Evolutionary conservation across 305 asterid species (phyloP).

Genomic region (Fraxinus velutina): DNA sequence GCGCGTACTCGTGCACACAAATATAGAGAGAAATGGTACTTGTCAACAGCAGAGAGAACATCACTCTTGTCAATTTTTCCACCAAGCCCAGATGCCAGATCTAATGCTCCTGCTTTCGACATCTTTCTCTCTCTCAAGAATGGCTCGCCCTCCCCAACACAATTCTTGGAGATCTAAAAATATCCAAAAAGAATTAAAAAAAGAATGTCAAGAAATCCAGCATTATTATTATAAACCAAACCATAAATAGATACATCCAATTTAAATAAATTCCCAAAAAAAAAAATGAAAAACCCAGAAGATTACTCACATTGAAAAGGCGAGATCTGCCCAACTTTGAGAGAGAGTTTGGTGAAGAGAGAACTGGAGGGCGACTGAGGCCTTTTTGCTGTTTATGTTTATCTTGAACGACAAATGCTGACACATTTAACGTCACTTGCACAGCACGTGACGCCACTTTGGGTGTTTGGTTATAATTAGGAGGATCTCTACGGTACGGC

Average conservation of each 20-base stretch:
- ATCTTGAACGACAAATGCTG: neutral
- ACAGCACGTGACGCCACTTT: neutral
- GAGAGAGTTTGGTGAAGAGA: neutral
- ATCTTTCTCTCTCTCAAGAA: constrained; percentile 29
- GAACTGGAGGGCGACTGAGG: neutral
- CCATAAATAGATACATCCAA: neutral
- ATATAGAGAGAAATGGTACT: constrained; percentile 34
- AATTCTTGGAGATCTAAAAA: constrained; percentile 37
- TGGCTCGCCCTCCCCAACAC: constrained; percentile 15
- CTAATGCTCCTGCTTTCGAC: constrained; percentile 75
- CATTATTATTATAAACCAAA: neutral
- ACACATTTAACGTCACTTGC: neutral
- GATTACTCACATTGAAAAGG: neutral
- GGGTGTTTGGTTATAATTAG: neutral
- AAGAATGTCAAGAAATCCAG: neutral
- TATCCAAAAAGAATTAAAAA: neutral
- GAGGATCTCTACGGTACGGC: neutral
- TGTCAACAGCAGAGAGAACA: constrained; percentile 85
- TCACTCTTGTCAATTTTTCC: constrained; percentile 72
- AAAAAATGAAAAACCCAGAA: neutral
- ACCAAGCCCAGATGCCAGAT: constrained; percentile 91
- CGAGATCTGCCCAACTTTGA: neutral
- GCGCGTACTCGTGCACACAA: neutral
- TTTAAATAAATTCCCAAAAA: neutral
- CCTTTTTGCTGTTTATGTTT: neutral